These are phyloP conservation scores for Beta lomatogona DNA, from an alignment of 179 eudicot genomes.

Conservation along the genomic window DNA sequence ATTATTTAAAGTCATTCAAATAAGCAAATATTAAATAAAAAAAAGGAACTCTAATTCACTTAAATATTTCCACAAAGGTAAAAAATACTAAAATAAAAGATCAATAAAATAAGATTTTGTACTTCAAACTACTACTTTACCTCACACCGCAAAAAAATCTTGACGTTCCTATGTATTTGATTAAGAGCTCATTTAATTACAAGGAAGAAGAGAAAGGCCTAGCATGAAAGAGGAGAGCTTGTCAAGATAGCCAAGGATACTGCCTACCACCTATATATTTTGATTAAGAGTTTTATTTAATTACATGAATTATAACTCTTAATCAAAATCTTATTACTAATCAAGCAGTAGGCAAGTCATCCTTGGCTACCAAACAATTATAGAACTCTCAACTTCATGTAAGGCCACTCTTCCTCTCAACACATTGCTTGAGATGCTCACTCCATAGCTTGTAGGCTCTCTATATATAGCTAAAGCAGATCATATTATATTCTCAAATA, in stretches of 20 bases:
- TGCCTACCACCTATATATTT: neutral
- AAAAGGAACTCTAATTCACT: too few relatives aligned
- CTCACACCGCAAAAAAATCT: neutral
- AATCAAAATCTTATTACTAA: neutral
- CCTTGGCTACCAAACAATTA: conserved; percentile 33
- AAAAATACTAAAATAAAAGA: too few relatives aligned
- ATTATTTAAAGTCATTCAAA: too few relatives aligned
- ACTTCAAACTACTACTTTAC: too few relatives aligned
- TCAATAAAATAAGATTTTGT: too few relatives aligned
- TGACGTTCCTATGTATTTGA: too few relatives aligned
- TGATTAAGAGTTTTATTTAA: neutral
- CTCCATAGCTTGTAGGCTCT: neutral
- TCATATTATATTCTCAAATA: too few relatives aligned
- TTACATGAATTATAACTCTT: neutral
- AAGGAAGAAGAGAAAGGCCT: conserved; percentile 18
- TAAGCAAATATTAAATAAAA: too few relatives aligned
- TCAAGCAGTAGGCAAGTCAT: conserved; percentile 22
- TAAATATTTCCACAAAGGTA: too few relatives aligned
- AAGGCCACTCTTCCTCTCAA: conserved; percentile 18
- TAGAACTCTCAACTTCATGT: conserved; percentile 25
- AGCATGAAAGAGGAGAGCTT: conserved; percentile 26
- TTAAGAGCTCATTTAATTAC: too few relatives aligned
- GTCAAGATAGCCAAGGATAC: conserved; percentile 25
- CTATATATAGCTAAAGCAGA: too few relatives aligned
- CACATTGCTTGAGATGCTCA: neutral